phyloP scores from a whole-genome alignment of 1,284 basidiomycete species.

The Irpex lacteus region DNA sequence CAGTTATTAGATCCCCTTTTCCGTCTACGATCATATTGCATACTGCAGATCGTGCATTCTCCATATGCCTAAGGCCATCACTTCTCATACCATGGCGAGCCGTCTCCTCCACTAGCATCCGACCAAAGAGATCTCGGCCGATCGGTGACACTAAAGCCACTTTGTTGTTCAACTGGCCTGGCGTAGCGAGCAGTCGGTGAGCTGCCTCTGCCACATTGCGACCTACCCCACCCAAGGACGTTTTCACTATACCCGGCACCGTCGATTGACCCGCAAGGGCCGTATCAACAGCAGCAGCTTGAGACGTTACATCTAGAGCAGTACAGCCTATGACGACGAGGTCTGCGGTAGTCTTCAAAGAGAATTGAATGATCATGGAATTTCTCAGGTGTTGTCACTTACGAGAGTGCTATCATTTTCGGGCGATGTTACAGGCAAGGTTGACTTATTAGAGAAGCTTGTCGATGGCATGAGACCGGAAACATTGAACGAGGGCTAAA shows the following conservation, averaged over 20 bases:
- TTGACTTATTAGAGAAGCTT: not conserved
- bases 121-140: slow-evolving; percentile 70
- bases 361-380: not conserved
- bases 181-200: slow-evolving; percentile 52
- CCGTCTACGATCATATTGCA: slow-evolving; percentile 84
- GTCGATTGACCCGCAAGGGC: slow-evolving; percentile 61
- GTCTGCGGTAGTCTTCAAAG: slow-evolving; percentile 26
- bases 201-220: slow-evolving; percentile 93
- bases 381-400: not conserved
- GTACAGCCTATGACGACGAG: slow-evolving; percentile 80
- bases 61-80: slow-evolving; percentile 63
- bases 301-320: slow-evolving; percentile 84
- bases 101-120: slow-evolving; percentile 58
- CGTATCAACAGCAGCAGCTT: slow-evolving; percentile 31
- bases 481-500: slow-evolving; percentile 2
- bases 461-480: not conserved
- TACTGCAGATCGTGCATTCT: slow-evolving; percentile 57
- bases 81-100: slow-evolving; percentile 68
- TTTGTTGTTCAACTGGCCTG: slow-evolving; percentile 26
- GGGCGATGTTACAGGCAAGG: not conserved
- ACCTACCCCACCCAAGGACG: slow-evolving; percentile 89
- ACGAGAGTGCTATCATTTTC: not conserved
- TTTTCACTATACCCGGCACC: slow-evolving; percentile 69
- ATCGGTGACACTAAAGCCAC: slow-evolving; percentile 62
- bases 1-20: slow-evolving; percentile 72